Conservation (phyloP, 345 rosid species). For the Anastatica hierochuntica region DNA sequence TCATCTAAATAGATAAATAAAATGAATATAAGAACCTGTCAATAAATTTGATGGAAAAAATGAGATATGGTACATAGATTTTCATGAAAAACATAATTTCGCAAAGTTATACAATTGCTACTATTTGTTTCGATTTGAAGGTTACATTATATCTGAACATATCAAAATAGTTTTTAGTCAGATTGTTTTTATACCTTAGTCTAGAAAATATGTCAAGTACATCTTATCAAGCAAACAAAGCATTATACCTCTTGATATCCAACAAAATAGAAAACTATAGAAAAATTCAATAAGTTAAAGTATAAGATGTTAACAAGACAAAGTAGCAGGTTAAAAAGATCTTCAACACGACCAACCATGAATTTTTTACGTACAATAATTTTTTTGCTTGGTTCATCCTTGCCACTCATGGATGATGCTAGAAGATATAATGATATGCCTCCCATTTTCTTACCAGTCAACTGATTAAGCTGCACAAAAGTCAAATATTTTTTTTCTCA, state of each 20-base stretch:
- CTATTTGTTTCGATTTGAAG: not conserved
- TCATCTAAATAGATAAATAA: slow-evolving; percentile 37
- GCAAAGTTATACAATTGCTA: not conserved
- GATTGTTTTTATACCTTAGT: slow-evolving; percentile 84
- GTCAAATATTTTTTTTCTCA: slow-evolving; percentile 89
- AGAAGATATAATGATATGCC: slow-evolving; percentile 93
- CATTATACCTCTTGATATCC: no score
- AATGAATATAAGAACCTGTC: no score
- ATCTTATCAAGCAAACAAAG: no score
- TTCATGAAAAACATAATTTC: not conserved
- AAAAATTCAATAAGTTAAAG: no score
- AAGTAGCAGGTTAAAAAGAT: slow-evolving; percentile 79
- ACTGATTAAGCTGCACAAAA: slow-evolving; percentile 94
- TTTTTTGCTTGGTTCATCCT: slow-evolving; percentile 68
- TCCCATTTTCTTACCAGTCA: slow-evolving; percentile 97
- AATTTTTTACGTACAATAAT: slow-evolving; percentile 88
- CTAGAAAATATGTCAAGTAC: no score
- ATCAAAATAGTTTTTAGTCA: slow-evolving; percentile 52
- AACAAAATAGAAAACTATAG: no score
- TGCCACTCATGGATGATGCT: slow-evolving; percentile 73
- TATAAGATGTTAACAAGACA: not conserved
- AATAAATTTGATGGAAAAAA: not conserved
- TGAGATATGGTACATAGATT: not conserved
- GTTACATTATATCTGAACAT: not conserved
- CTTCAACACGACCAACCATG: slow-evolving; percentile 85